A percentile compares a stretch with the other conserved stretches of the same genome.
Conservation (phyloP, 108 stramenopile genomes). For the Hondaea fermentalgiana region DNA sequence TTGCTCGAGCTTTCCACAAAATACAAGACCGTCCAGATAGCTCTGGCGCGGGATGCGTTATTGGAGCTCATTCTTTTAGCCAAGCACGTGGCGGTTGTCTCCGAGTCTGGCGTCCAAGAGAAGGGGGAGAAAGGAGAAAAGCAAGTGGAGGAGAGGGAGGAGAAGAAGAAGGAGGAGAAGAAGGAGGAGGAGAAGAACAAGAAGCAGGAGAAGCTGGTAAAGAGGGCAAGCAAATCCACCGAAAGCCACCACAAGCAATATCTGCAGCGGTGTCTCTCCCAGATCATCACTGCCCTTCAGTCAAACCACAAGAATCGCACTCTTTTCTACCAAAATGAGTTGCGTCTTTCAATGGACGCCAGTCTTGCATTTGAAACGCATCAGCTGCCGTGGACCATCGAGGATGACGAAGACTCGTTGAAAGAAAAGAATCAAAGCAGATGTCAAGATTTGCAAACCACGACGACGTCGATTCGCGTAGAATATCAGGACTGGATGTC, state of each 20-base stretch:
- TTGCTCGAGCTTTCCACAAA: neutral
- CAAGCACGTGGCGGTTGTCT: neutral
- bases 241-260: too few species aligned
- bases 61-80: neutral
- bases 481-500: too few species aligned
- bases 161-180: too few species aligned
- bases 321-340: neutral
- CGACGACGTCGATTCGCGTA: too few species aligned
- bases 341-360: neutral
- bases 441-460: too few species aligned
- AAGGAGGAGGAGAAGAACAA: neutral
- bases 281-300: neutral
- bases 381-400: neutral
- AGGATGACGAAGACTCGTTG: neutral
- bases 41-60: neutral
- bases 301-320: neutral
- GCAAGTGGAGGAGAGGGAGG: neutral
- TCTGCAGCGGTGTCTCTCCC: neutral
- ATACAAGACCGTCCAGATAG: neutral
- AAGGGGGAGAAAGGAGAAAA: neutral
- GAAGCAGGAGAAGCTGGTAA: neutral
- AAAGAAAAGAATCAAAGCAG: neutral
- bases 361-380: neutral
- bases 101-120: neutral
- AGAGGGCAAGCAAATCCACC: neutral